These are phyloP conservation scores for Neopestalotiopsis clavispora DNA, from an alignment of 2,329 filamentous ascomycete species.

Conservation along the genomic window DNA sequence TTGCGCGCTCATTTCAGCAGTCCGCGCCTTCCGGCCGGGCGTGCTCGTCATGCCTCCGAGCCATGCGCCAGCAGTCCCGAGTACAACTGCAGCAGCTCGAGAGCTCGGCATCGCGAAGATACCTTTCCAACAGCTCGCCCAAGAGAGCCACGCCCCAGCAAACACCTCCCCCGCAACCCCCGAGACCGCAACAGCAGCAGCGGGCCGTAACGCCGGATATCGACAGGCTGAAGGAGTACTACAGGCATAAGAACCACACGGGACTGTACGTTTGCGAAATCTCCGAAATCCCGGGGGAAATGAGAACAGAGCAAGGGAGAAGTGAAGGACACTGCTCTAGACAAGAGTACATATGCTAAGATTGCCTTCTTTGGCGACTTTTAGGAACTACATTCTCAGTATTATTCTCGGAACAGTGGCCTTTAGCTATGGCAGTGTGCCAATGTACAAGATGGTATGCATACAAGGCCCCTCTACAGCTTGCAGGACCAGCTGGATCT, in stretches of 20 bases:
- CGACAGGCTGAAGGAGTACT: conserved; percentile 68
- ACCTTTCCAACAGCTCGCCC: conserved; percentile 32
- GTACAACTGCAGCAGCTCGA: conserved; percentile 10
- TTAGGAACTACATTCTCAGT: conserved; percentile 75
- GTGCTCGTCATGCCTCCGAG: conserved; percentile 35
- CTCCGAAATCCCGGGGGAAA: no score
- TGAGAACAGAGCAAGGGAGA: neutral
- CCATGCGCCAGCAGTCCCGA: conserved; percentile 24
- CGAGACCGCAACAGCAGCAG: conserved; percentile 25
- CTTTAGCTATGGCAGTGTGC: conserved; percentile 82
- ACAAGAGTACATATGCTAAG: conserved; percentile 25
- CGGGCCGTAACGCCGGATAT: conserved; percentile 53
- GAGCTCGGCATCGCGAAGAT: conserved; percentile 25
- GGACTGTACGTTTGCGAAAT: conserved; percentile 54
- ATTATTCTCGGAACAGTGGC: conserved; percentile 81
- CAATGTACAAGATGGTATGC: conserved; percentile 82
- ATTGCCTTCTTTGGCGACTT: conserved; percentile 11
- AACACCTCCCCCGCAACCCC: conserved; percentile 21
- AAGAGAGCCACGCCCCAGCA: conserved; percentile 32
- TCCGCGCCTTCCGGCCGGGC: conserved; percentile 28
- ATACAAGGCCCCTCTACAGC: neutral
- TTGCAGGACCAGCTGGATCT: neutral
- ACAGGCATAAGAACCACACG: conserved; percentile 70
- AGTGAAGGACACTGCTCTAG: neutral
- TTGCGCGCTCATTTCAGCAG: conserved; percentile 10